Evolutionary conservation across 495 filamentous ascomycete genomes (phyloP), one percentile per base, ranked within the genome.

Genomic region (Podospora australis): DNA sequence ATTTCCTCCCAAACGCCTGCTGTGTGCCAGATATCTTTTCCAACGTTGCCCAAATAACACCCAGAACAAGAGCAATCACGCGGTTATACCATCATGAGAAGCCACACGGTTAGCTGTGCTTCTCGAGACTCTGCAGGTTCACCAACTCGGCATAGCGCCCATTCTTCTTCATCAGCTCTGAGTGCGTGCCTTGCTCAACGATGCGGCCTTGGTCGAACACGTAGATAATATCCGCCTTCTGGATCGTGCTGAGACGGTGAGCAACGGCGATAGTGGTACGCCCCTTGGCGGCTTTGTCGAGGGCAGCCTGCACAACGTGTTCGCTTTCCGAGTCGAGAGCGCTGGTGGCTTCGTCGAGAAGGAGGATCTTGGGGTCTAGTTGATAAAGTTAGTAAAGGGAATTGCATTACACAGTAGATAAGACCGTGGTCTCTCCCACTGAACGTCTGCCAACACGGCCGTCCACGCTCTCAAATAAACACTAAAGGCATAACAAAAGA

Each of bases 271-370:
- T 75, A 46, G 87, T 86, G 0, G 85, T 92, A 46, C 84, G 69
- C 10, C 76, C 78, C 44, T 67, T 64, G 1, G 79, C 77, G 0
- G 83, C 81, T 56, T 77, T 73, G 53, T 85, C 83, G 49, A 94
- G 72, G 6, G 84, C 86, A 30, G 77, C 73, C 67, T 91, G 84
- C 38, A 94, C 75, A 20, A 86, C 69, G 56, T 77, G 77, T 70
- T 95, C 88, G 24, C 77, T 81, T 68, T 90, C 81, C 8, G 82
- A 81, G 55, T 95, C 88, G 26, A 92, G 68, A 19, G 80, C 82
- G 38, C 77, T 82, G 1, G 88, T 92, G 1, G 87, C 84, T 65
- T 95, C 88, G 59, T 95, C 88, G 10, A 95, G 75, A 29, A 95
- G 68, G 53, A 95, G 58, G 26, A 92, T 65, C 48, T 77, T 73